Evolutionary conservation across 805 yeast species (phyloP), one percentile per base, ranked within the genome.

Genomic region (Candida tammaniensis): DNA sequence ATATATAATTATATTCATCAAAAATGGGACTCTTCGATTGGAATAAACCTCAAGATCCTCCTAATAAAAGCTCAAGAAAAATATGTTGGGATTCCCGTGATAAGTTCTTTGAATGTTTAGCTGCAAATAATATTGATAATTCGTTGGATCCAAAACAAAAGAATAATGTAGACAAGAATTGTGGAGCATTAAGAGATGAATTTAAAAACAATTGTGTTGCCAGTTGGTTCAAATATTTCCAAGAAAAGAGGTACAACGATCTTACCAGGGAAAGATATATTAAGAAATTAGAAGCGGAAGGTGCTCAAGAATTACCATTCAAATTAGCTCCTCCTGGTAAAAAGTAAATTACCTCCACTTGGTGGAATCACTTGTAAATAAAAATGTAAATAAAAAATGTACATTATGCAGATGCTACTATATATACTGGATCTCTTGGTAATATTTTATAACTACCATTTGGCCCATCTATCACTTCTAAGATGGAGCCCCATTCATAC

Each of bases 21-120:
- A 9, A 9, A 17, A 29, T 33, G 37, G 37, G 37, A 11, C 17
- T 33, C 15, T 33, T 33, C 19, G 26, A 20, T 12, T 20, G 24
- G 17, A 26, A 22, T 26, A 14, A 17, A 8, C 21, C 31, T 3
- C 26, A 39, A 21, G 35, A 24, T 16, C 71, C 79, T 4, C 83
- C 83, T 22, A 76, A 77, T 52, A 78, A 89, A 49, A 61, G 76
- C 17, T 76, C 80, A 46, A 75, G 98, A 45, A 72, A 77, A 52
- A 65, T 69, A 40, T 91, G 98, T 64, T 93, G 98, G 98, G 91
- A 81, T 32, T 70, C 91, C 6, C 74, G 98, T 40, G 98, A 91
- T 51, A 48, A 49, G 25, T 88, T 74, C 54, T 86, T 86, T 49
- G 70, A 61, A 7, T 91, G 98, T 56, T 68, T 91, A 31, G 86